A percentile compares a stretch with the other conserved stretches of the same genome.
phyloP scores from a whole-genome alignment of 148 eudicot genomes.

The Suaeda aralocaspica region DNA sequence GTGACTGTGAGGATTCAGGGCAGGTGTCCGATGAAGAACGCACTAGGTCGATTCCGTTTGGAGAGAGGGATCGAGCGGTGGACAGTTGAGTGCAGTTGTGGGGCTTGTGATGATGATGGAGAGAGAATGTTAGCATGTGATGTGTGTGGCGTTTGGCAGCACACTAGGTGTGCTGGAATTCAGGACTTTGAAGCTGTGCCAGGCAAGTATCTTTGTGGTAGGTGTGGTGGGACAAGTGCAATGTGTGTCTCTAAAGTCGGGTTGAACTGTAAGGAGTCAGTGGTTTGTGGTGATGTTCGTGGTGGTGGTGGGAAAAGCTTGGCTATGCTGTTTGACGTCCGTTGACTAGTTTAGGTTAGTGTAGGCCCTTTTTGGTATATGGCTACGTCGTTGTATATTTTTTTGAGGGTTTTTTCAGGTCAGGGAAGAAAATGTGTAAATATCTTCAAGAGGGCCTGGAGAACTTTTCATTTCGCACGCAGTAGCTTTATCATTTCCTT shows the following conservation, averaged over 20 bases:
- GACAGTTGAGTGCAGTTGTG: slow-evolving; percentile 85
- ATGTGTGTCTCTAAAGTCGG: slow-evolving; percentile 10
- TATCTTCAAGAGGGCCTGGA: slow-evolving; percentile 22
- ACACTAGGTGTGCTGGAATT: slow-evolving; percentile 80
- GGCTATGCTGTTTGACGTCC: slow-evolving; percentile 27
- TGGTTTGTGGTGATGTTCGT: slow-evolving; percentile 14
- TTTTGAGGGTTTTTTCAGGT: slow-evolving; percentile 13
- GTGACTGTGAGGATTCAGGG: slow-evolving; percentile 48
- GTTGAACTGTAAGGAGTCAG: slow-evolving; percentile 28
- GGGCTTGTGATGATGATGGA: slow-evolving; percentile 88
- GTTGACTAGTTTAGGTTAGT: slow-evolving; percentile 16
- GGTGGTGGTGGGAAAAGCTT: slow-evolving; percentile 27
- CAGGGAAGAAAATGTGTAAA: slow-evolving; percentile 11
- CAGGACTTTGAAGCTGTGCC: slow-evolving; percentile 58
- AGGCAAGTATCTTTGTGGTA: slow-evolving; percentile 50
- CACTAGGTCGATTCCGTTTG: slow-evolving; percentile 48
- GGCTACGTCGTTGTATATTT: slow-evolving; percentile 3
- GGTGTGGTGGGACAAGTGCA: slow-evolving; percentile 29
- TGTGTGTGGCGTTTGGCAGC: slow-evolving; percentile 81
- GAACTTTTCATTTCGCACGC: neutral
- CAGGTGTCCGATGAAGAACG: slow-evolving; percentile 47
- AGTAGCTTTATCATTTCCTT: neutral
- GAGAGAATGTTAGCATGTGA: slow-evolving; percentile 96
- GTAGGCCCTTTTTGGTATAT: neutral
- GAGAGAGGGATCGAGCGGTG: slow-evolving; percentile 88